These are phyloP conservation scores for Colletotrichum incanum DNA, from an alignment of 2,329 filamentous ascomycete species.

Conservation along the genomic window DNA sequence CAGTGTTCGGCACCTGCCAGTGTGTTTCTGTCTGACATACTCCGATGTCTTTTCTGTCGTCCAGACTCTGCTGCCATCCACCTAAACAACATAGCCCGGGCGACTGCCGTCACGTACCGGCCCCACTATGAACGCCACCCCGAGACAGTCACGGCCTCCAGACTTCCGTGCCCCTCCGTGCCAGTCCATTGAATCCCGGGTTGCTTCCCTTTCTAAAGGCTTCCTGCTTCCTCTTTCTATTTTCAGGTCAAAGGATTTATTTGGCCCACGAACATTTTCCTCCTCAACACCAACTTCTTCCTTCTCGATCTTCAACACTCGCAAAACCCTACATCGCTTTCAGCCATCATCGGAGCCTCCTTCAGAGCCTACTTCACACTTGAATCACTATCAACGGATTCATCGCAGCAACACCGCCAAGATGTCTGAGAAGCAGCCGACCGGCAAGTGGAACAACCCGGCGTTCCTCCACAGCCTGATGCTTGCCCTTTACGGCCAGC, in stretches of 20 bases:
- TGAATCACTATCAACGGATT: neutral
- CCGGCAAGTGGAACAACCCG: slow-evolving; percentile 51
- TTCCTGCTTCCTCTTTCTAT: neutral
- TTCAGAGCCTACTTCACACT: no score
- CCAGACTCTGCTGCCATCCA: neutral
- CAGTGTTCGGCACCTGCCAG: neutral
- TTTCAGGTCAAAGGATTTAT: neutral
- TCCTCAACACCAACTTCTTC: neutral
- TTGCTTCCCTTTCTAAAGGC: no score
- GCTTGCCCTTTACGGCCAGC: slow-evolving; percentile 52
- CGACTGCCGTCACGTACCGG: neutral
- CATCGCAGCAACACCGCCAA: neutral
- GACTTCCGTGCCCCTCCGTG: neutral
- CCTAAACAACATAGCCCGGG: neutral
- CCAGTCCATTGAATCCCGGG: neutral
- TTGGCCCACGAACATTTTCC: no score
- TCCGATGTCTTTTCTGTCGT: neutral
- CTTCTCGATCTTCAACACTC: neutral
- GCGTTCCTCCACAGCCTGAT: slow-evolving; percentile 54
- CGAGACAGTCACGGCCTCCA: neutral
- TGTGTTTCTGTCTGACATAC: neutral
- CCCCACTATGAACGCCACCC: neutral
- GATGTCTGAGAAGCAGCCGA: slow-evolving; percentile 31
- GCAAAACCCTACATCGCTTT: neutral
- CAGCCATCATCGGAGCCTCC: neutral